Conservation (phyloP, 163 green algal species). For the Scenedesmus sp. region DNA sequence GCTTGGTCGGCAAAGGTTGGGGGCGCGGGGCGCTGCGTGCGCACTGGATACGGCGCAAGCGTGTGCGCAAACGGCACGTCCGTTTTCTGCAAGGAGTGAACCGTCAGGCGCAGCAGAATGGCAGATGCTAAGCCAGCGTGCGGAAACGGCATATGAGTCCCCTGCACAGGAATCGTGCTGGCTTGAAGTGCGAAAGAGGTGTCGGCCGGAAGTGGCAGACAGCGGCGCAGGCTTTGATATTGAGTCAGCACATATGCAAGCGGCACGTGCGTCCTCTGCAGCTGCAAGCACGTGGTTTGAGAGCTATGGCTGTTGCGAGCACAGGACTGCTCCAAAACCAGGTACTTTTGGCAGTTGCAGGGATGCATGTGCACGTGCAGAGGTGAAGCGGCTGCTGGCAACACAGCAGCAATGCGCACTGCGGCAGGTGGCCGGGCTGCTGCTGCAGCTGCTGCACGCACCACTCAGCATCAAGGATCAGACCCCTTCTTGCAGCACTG, state of each 20-base stretch:
- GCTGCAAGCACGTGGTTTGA: background rate
- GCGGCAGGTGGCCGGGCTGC: background rate
- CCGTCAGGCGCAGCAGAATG: background rate
- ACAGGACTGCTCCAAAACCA: no score
- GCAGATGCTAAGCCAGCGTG: background rate
- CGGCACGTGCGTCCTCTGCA: background rate
- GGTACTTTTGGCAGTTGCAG: background rate
- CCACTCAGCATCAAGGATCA: background rate
- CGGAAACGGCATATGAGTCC: background rate
- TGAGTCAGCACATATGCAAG: background rate
- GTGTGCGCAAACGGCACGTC: constrained; percentile 70
- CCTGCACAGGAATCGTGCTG: background rate
- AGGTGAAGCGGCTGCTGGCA: background rate
- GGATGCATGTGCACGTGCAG: background rate
- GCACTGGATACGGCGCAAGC: constrained; percentile 72
- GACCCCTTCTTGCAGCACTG: background rate
- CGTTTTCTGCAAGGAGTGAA: background rate
- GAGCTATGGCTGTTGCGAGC: background rate
- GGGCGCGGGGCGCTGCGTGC: constrained; percentile 42
- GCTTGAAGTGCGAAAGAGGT: background rate
- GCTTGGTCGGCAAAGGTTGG: constrained; percentile 75
- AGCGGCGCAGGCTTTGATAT: background rate
- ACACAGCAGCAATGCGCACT: background rate
- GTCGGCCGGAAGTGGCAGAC: background rate
- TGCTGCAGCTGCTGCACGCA: background rate